These are phyloP conservation scores for Cryphonectria parasitica DNA, from an alignment of 2,329 filamentous ascomycete species.

Conservation along the genomic window DNA sequence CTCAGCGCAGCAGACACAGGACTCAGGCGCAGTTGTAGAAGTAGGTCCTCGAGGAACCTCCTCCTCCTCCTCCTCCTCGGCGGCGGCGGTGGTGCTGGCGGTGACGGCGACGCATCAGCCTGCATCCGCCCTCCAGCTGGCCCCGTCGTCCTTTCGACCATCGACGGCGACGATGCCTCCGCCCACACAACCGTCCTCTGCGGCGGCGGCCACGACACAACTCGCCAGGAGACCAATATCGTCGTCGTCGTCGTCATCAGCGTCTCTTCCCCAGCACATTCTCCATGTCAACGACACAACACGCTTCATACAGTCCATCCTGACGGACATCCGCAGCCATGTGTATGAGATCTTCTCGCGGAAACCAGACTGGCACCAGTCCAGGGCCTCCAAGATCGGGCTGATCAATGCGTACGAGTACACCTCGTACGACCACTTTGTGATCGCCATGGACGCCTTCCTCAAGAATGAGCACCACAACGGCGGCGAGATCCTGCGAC, in stretches of 20 bases:
- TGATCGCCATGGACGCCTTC: slow-evolving; percentile 30
- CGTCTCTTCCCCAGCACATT: slow-evolving; percentile 15
- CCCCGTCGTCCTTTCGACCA: background rate
- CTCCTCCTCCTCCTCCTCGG: background rate
- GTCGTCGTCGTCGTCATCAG: background rate
- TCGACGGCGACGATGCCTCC: background rate
- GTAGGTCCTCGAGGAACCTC: background rate
- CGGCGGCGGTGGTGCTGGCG: too few species aligned
- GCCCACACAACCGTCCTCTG: background rate
- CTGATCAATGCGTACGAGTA: slow-evolving; percentile 31
- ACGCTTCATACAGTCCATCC: slow-evolving; percentile 28
- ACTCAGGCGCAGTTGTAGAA: background rate
- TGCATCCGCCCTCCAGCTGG: background rate
- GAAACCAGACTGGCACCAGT: slow-evolving; percentile 27
- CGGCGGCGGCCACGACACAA: background rate
- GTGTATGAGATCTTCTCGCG: slow-evolving; percentile 30
- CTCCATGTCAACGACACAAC: slow-evolving; percentile 23
- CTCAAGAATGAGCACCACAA: slow-evolving; percentile 28
- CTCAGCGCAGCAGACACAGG: background rate
- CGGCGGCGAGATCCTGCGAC: slow-evolving; percentile 30
- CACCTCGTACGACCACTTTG: slow-evolving; percentile 30
- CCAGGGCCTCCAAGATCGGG: slow-evolving; percentile 19
- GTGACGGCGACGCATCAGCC: background rate
- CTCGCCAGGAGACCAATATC: background rate
- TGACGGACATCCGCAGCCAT: slow-evolving; percentile 30